A percentile compares a stretch with the other conserved stretches of the same genome.
phyloP scores from a whole-genome alignment of 2,329 filamentous ascomycete genomes.

The Ophioceras dolichostomum region DNA sequence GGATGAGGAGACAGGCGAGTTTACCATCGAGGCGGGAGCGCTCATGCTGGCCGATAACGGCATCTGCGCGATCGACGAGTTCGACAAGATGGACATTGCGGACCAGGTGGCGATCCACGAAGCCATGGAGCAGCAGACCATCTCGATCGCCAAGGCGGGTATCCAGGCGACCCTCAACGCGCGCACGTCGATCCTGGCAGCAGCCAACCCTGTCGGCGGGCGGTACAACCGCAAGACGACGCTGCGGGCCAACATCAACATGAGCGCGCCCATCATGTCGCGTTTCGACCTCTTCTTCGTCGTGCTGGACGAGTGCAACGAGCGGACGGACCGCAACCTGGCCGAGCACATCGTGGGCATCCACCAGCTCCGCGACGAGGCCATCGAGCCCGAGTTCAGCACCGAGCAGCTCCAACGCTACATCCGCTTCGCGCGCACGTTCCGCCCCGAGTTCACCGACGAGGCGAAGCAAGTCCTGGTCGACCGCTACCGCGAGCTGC shows the following conservation, averaged over 20 bases:
- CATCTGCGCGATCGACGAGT: constrained; percentile 97
- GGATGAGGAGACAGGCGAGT: constrained; percentile 96
- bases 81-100: constrained; percentile 97
- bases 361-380: constrained; percentile 84
- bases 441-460: constrained; percentile 82
- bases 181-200: constrained; percentile 86
- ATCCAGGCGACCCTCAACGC: constrained; percentile 97
- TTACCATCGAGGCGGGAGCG: constrained; percentile 95
- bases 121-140: constrained; percentile 99
- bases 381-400: constrained; percentile 83
- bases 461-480: constrained; percentile 81
- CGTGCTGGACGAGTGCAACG: constrained; percentile 92
- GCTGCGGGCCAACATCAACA: constrained; percentile 90
- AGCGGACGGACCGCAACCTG: constrained; percentile 77
- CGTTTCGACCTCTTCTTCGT: constrained; percentile 99
- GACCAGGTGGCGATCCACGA: constrained; percentile 99
- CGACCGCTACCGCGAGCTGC: constrained; percentile 87
- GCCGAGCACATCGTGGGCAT: constrained; percentile 91
- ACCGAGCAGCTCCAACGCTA: constrained; percentile 96
- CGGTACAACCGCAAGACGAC: constrained; percentile 97
- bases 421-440: constrained; percentile 90
- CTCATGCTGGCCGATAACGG: constrained; percentile 96
- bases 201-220: constrained; percentile 89
- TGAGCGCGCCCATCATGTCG: constrained; percentile 98
- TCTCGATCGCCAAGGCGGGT: constrained; percentile 95